Evolutionary conservation across 768 basidiomycete genomes (phyloP).

Genomic region (Strobilomyces dryophilus): DNA sequence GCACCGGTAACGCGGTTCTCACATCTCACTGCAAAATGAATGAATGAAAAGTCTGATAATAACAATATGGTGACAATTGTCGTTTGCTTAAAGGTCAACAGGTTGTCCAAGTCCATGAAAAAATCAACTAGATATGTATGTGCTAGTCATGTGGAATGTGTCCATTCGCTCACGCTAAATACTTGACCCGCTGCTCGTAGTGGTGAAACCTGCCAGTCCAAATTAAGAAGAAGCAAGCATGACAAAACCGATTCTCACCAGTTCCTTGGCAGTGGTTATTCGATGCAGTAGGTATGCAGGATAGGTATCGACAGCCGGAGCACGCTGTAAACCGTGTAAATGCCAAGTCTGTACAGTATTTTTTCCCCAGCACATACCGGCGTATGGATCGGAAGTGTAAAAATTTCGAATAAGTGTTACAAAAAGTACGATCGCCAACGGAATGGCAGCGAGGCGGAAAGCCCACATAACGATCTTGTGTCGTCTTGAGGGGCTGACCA

Average conservation of each 20-base stretch:
- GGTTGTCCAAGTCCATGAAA: constrained; percentile 9
- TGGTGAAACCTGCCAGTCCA: constrained; percentile 23
- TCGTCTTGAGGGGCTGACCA: constrained; percentile 75
- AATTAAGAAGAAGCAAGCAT: constrained; percentile 1
- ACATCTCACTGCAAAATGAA: too few relatives aligned
- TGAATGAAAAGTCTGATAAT: too few relatives aligned
- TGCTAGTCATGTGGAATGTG: constrained; percentile 1
- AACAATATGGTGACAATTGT: too few relatives aligned
- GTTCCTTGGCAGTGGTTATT: constrained; percentile 65
- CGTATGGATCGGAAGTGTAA: constrained; percentile 82
- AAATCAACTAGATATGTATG: background rate
- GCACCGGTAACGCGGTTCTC: too few relatives aligned
- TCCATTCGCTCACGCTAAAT: constrained; percentile 12
- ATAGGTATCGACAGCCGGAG: constrained; percentile 83
- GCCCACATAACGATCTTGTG: constrained; percentile 71
- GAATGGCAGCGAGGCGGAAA: constrained; percentile 69
- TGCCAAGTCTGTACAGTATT: background rate
- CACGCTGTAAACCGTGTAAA: constrained; percentile 50
- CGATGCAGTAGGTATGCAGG: constrained; percentile 75
- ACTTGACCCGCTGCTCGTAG: constrained; percentile 29
- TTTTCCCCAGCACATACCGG: constrained; percentile 44
- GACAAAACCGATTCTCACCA: constrained; percentile 18
- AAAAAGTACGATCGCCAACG: constrained; percentile 73
- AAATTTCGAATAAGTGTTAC: constrained; percentile 85
- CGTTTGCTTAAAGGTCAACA: background rate